Percentiles rank a stretch among this genome's conserved stretches.
Evolutionary conservation across 2,329 filamentous ascomycete genomes (phyloP).

Genomic region (Penicillium sp.): DNA sequence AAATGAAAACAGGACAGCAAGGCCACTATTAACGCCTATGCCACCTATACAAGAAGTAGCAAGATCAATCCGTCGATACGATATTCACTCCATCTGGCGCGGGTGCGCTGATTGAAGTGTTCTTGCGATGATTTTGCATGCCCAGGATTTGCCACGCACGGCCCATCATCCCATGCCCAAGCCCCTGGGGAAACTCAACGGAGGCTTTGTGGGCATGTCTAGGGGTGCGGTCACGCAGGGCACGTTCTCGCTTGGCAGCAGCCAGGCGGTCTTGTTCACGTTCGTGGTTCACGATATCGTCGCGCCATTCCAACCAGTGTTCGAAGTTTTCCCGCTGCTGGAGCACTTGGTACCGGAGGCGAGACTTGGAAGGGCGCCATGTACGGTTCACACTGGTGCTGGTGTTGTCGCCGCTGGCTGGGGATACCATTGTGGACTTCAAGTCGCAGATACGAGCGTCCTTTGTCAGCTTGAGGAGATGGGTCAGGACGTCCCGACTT

Average conservation of each 20-base stretch:
- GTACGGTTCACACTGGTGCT: slow-evolving; percentile 23
- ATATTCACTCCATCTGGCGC: slow-evolving; percentile 17
- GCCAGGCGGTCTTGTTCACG: slow-evolving; percentile 35
- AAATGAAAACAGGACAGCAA: neutral
- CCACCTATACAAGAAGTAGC: neutral
- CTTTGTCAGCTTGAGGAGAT: slow-evolving; percentile 42
- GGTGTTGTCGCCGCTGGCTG: slow-evolving; percentile 11
- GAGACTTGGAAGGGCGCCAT: slow-evolving; percentile 42
- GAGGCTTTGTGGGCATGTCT: slow-evolving; percentile 28
- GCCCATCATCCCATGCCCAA: slow-evolving; percentile 40
- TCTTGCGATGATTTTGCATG: slow-evolving; percentile 34
- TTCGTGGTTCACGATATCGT: slow-evolving; percentile 38
- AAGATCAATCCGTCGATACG: slow-evolving; percentile 12
- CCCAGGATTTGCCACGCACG: slow-evolving; percentile 40
- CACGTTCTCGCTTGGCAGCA: slow-evolving; percentile 31
- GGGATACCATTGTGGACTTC: slow-evolving; percentile 28
- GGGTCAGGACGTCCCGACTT: slow-evolving; percentile 40
- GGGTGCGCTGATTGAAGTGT: slow-evolving; percentile 10
- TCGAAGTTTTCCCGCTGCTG: slow-evolving; percentile 45
- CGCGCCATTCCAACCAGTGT: slow-evolving; percentile 43
- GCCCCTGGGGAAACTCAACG: slow-evolving; percentile 30
- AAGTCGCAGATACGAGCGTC: slow-evolving; percentile 39
- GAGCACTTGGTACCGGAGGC: slow-evolving; percentile 41
- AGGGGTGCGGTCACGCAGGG: slow-evolving; percentile 26
- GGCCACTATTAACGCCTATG: neutral